A percentile compares a stretch with the other conserved stretches of the same genome.
phyloP scores from a whole-genome alignment of 2,329 filamentous ascomycete species.

The Beauveria asiatica region DNA sequence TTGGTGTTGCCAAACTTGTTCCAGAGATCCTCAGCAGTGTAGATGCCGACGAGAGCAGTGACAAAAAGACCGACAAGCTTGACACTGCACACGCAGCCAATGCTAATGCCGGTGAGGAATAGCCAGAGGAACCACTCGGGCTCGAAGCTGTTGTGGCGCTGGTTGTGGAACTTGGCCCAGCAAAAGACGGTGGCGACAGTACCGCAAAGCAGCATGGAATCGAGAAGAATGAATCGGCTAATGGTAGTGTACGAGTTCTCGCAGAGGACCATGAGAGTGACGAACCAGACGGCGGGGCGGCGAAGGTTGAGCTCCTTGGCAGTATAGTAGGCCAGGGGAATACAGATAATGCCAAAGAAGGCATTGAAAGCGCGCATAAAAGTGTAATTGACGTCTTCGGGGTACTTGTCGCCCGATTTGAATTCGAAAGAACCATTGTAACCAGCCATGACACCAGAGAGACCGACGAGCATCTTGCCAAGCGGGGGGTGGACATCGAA shows the following conservation, averaged over 20 bases:
- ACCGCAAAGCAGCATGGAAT: conserved; percentile 97
- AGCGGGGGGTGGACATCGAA: conserved; percentile 87
- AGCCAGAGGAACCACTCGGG: conserved; percentile 93
- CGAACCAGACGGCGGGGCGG: conserved; percentile 83
- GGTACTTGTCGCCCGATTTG: conserved; percentile 96
- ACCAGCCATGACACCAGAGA: conserved; percentile 90
- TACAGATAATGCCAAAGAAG: conserved; percentile 83
- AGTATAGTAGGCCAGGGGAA: conserved; percentile 92
- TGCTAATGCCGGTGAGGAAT: conserved; percentile 85
- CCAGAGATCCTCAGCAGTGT: conserved; percentile 96
- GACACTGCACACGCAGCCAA: conserved; percentile 96
- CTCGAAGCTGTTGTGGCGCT: conserved; percentile 78
- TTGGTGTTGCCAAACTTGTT: conserved; percentile 92
- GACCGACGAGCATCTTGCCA: conserved; percentile 95
- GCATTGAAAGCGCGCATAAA: conserved; percentile 99
- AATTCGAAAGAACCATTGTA: conserved; percentile 99
- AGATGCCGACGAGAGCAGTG: conserved; percentile 87
- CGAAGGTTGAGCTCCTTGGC: conserved; percentile 83
- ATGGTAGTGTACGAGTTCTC: conserved; percentile 99
- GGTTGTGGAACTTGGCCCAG: conserved; percentile 93
- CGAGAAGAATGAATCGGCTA: conserved; percentile 93
- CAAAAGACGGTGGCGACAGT: conserved; percentile 97
- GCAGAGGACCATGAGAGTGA: conserved; percentile 94
- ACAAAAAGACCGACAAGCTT: conserved; percentile 97
- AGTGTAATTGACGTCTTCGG: conserved; percentile 87